Percentiles rank a stretch among this genome's conserved stretches.
Evolutionary conservation across 257 asterid genomes (phyloP).

Genomic region (Plantago major): DNA sequence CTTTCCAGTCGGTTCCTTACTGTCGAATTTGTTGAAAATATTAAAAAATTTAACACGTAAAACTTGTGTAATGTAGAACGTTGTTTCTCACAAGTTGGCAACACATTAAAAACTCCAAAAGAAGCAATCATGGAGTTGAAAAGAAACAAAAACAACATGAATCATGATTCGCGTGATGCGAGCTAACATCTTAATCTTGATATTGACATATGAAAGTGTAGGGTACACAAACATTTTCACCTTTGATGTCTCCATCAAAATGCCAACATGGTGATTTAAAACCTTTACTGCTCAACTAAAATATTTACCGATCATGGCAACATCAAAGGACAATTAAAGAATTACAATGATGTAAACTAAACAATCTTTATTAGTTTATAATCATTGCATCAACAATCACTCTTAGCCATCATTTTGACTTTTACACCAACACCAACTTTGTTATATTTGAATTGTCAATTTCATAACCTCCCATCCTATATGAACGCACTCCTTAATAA

Average conservation of each 20-base stretch:
- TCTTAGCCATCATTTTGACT: constrained; percentile 5
- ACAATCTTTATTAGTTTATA: neutral
- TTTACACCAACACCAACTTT: neutral
- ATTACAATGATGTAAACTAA: constrained; percentile 11
- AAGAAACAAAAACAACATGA: neutral
- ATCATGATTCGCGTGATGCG: neutral
- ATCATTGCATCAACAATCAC: constrained; percentile 3
- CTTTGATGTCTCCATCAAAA: neutral
- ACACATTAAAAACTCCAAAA: too few relatives aligned
- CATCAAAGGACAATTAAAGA: neutral
- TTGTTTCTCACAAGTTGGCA: too few relatives aligned
- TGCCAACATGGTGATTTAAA: neutral
- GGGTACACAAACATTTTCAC: neutral
- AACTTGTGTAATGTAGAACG: too few relatives aligned
- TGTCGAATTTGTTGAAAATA: too few relatives aligned
- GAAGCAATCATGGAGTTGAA: too few relatives aligned
- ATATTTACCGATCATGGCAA: neutral
- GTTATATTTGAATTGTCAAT: constrained; percentile 16
- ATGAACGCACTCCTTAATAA: neutral
- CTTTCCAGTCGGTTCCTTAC: too few relatives aligned
- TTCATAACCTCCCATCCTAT: constrained; percentile 16
- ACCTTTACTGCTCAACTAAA: too few relatives aligned
- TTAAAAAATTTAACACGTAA: too few relatives aligned
- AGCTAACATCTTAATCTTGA: constrained; percentile 1
- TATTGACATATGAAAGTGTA: neutral